Conservation (phyloP, 2,329 filamentous ascomycete genomes). For the Ceratocystis albifundus region DNA sequence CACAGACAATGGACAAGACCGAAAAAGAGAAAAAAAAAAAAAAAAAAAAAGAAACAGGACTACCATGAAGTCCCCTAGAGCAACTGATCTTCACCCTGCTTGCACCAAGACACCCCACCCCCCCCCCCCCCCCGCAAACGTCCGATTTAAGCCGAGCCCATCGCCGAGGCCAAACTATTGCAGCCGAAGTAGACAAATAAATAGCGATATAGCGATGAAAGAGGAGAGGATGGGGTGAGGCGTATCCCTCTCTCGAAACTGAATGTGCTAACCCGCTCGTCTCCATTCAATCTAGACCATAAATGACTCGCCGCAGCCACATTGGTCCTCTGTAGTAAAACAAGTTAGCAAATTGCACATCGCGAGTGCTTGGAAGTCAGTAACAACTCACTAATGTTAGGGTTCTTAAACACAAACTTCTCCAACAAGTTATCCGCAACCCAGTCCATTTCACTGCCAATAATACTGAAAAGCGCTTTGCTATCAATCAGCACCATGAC, state of each 20-base stretch:
- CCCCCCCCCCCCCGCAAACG: background rate
- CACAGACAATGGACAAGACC: background rate
- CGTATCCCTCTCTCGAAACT: too few relatives aligned
- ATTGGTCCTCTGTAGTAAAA: conserved; percentile 65
- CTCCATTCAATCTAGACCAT: conserved; percentile 47
- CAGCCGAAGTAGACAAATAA: background rate
- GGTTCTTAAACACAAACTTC: conserved; percentile 89
- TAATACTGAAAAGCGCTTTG: conserved; percentile 95
- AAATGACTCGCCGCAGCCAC: conserved; percentile 92
- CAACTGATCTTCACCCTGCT: background rate
- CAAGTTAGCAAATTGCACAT: conserved; percentile 28
- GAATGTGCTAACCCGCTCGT: too few relatives aligned
- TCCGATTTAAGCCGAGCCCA: conserved; percentile 1
- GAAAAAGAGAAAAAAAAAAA: background rate
- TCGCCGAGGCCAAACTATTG: conserved; percentile 1
- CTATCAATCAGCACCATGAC: conserved; percentile 93
- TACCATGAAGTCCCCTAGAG: background rate
- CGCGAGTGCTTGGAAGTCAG: too few relatives aligned
- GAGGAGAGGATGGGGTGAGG: too few relatives aligned
- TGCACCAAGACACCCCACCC: background rate
- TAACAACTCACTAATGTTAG: conserved; percentile 79
- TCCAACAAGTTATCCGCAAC: conserved; percentile 87
- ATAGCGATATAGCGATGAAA: background rate
- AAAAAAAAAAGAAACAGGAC: background rate
- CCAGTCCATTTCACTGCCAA: conserved; percentile 99